Evolutionary conservation across 164 flowering plant species (phyloP), one percentile per base, ranked within the genome.

Genomic region (Akebia trifoliata): DNA sequence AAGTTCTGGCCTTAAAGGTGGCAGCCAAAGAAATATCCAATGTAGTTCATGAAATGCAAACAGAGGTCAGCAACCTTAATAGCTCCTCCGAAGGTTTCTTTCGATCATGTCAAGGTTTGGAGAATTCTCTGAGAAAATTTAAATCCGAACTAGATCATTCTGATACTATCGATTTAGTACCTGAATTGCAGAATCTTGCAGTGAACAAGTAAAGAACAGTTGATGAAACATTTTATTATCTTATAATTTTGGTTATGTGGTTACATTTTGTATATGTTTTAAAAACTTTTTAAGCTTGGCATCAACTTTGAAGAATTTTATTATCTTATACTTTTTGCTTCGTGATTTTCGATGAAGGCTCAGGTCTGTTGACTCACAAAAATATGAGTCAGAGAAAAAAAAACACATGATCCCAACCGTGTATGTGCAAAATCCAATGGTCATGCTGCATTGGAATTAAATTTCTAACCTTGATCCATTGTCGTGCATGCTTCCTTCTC

Each of bases 151-250:
- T 88, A 38, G 65, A 62, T 48, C 56, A 53, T 39, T 56, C 63
- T 0, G 46, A 60, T 35, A 17, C 46, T 4, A 48, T 22, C 51
- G 78, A 73, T 64, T 39, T 76, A 26, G 70, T 60, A 31, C 43
- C 72, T n/a, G 57, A 66, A 61, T 32, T 90, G 68, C 76, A 87
- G 51, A 73, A 69, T 39, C 77, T 87, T 69, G 61, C 52, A 31
- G 44, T 83, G 43, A 67, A 47, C 61, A 56, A 29, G 53, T 63
- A 67, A 59, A 22, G 24, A n/a, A 4, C 4, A 1, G 14, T 4
- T 1, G 6, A 21, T 28, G 11, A 3, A 24, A 46, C 48, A 18
- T 20, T 24, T 10, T 45, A 4, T 22, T 46, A 21, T 46, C 25
- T 1, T 26, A 46, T 21, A 22, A 14, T 22, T 3, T 6, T 11